Evolutionary conservation across 108 stramenopile genomes (phyloP).

Genomic region (Schizochytrium sp.): DNA sequence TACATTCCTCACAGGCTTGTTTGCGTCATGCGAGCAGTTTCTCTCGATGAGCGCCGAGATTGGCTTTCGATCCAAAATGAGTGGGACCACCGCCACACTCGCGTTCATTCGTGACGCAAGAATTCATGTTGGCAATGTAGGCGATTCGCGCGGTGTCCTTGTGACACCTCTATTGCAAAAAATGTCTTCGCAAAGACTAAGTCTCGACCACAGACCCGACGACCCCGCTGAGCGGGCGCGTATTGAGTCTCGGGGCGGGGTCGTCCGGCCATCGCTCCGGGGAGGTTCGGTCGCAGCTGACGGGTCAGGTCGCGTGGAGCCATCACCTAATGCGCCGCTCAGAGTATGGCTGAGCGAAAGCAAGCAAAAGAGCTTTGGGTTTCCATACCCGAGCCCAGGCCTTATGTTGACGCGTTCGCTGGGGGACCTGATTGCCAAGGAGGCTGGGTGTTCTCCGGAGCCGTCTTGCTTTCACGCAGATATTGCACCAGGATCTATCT

Average conservation of each 20-base stretch:
- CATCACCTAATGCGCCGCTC: not conserved
- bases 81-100: not conserved
- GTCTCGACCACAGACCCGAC: not conserved
- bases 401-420: not conserved
- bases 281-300: not conserved
- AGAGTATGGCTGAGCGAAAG: not conserved
- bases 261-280: not conserved
- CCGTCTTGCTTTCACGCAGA: not conserved
- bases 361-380: not conserved
- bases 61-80: constrained; percentile 4
- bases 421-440: not conserved
- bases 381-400: not conserved
- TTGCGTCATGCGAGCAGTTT: not conserved
- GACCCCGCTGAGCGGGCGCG: not conserved
- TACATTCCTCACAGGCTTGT: not conserved
- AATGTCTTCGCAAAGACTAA: not conserved
- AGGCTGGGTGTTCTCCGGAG: not conserved
- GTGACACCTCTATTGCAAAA: not conserved
- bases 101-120: not conserved
- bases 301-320: not conserved
- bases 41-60: not conserved
- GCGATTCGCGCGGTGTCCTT: not conserved
- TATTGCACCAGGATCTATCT: not conserved
- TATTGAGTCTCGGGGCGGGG: not conserved
- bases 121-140: not conserved